Evolutionary conservation across 352 stramenopile species (phyloP), one percentile per base, ranked within the genome.

Genomic region (Phytopythium sindhum): DNA sequence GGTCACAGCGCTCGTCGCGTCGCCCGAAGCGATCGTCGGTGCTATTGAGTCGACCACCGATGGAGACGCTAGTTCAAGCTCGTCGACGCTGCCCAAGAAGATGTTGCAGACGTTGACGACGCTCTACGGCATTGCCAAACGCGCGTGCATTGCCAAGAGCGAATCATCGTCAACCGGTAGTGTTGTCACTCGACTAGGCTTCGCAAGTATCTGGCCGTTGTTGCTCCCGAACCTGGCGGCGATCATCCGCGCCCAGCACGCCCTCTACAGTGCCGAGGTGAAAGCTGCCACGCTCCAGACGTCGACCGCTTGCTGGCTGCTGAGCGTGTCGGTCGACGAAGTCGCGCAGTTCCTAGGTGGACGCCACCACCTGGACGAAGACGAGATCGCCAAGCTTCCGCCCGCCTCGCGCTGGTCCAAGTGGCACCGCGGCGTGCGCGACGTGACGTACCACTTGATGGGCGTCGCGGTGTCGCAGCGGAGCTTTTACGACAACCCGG

Each of bases 351-450:
- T 91, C 8, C 70, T 94, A 15, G 79, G 84, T 61, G 85, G 85
- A 19, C 91, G 90, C 35, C 84, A 89, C 53, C 77, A 90, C 31
- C 66, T 91, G 0, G 81, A 90, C 62, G 79, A 91, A 69, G 83
- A 91, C 60, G 61, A 88, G 61, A 61, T 91, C 39, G 68, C 70
- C 0, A 81, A 87, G 63, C 63, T 91, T 1, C 75, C 82, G 0
- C 28, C 42, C 1, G 74, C 69, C 0, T 75, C 81, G 0, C 87
- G 77, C 45, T 90, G 81, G 79, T 87, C 83, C 4, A 91, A 91
- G 48, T 94, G 85, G 85, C 75, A 88, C 63, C 91, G 90, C 64
- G 91, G 91, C 55, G 75, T 91, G 2, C 83, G 85, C 21, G 85
- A 94, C 63, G 83, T 91, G 55, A 74, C 70, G 39, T 94, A 91